Conservation (phyloP, 2,329 filamentous ascomycete genomes). For the Coniochaeta hoffmannii region DNA sequence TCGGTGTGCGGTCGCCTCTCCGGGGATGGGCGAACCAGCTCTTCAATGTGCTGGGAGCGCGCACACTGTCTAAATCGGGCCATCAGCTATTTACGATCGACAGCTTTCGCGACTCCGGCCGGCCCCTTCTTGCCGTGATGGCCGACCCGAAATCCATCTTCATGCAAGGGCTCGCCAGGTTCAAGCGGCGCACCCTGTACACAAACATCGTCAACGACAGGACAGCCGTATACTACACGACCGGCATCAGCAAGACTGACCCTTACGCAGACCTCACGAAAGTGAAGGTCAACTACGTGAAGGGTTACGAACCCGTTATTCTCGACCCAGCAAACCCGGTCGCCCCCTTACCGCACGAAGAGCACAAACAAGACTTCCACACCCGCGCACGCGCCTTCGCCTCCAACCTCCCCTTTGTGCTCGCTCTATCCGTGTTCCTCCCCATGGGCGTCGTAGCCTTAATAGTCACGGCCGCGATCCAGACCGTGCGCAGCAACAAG, state of each 20-base stretch:
- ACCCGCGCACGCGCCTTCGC: slow-evolving; percentile 28
- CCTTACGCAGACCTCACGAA: slow-evolving; percentile 64
- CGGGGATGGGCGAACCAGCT: slow-evolving; percentile 58
- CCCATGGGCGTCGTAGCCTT: slow-evolving; percentile 67
- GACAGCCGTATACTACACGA: slow-evolving; percentile 77
- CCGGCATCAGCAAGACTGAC: slow-evolving; percentile 67
- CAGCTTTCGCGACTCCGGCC: slow-evolving; percentile 73
- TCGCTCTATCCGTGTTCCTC: slow-evolving; percentile 62
- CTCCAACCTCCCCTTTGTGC: slow-evolving; percentile 48
- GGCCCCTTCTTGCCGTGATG: slow-evolving; percentile 71
- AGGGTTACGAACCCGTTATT: slow-evolving; percentile 68
- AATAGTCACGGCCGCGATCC: slow-evolving; percentile 67
- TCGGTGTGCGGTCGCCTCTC: slow-evolving; percentile 66
- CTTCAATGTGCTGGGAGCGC: slow-evolving; percentile 79
- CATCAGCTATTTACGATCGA: slow-evolving; percentile 85
- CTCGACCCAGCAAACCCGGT: slow-evolving; percentile 61
- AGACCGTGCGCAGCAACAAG: slow-evolving; percentile 66
- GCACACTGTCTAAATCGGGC: slow-evolving; percentile 75
- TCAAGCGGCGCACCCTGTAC: slow-evolving; percentile 72
- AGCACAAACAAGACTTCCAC: slow-evolving; percentile 5
- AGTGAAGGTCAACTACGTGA: slow-evolving; percentile 64
- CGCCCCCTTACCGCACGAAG: background rate
- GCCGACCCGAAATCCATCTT: slow-evolving; percentile 83
- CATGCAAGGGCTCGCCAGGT: slow-evolving; percentile 67
- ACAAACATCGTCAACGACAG: slow-evolving; percentile 83